Evolutionary conservation across 164 flowering plant genomes (phyloP).

Genomic region (Liquidambar formosana): DNA sequence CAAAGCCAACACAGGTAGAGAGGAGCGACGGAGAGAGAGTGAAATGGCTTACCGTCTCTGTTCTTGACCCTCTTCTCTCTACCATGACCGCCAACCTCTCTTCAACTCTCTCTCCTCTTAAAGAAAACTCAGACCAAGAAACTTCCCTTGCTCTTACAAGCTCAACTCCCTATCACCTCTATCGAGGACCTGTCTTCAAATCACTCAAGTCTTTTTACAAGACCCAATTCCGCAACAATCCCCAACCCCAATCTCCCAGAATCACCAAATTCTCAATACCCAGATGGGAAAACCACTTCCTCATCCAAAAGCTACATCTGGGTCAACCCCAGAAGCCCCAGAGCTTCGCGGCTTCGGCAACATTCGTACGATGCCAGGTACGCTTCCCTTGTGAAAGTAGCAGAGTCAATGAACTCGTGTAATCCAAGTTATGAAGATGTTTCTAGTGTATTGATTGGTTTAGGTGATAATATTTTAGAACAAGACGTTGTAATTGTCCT

Average conservation of each 20-base stretch:
- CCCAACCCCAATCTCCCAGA: slow-evolving; percentile 16
- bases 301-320: slow-evolving; percentile 53
- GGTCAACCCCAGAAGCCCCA: slow-evolving; percentile 87
- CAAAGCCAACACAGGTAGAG: too few species aligned
- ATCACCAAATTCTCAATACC: slow-evolving; percentile 18
- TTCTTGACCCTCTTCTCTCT: slow-evolving; percentile 36
- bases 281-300: slow-evolving; percentile 27
- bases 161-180: slow-evolving; percentile 17
- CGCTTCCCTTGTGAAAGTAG: slow-evolving; percentile 41
- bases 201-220: slow-evolving; percentile 34
- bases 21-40: too few species aligned
- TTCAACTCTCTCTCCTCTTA: slow-evolving; percentile 32
- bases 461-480: slow-evolving; percentile 52
- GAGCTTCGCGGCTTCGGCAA: slow-evolving; percentile 51
- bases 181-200: slow-evolving; percentile 21
- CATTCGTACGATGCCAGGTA: slow-evolving; percentile 68
- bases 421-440: slow-evolving; percentile 47
- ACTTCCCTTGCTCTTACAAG: slow-evolving; percentile 23
- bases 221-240: slow-evolving; percentile 32
- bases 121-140: slow-evolving; percentile 4
- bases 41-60: too few species aligned
- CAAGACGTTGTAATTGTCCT: slow-evolving; percentile 73
- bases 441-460: slow-evolving; percentile 25
- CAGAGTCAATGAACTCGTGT: slow-evolving; percentile 60
- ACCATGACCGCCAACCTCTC: slow-evolving; percentile 29